Conservation (phyloP, 169 alveolate genomes). For the Cryptosporidium bovis region DNA sequence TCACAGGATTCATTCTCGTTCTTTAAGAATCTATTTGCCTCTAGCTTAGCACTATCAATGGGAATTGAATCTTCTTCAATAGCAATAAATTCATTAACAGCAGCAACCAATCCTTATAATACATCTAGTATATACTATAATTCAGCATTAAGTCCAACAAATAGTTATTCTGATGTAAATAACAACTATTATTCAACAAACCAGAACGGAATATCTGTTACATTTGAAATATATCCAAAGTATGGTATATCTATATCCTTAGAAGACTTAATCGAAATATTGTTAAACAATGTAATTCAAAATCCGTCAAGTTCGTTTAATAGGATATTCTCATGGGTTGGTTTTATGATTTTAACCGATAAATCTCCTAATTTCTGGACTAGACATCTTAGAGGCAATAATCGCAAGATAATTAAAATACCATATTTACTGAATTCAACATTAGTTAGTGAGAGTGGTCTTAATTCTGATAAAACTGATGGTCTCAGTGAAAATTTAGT, state of each 20-base stretch:
- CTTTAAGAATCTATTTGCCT: conserved; percentile 57
- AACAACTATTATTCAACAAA: conserved; percentile 4
- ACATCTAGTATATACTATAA: not conserved
- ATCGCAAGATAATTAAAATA: conserved; percentile 47
- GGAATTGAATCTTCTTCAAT: conserved; percentile 37
- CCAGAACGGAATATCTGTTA: conserved; percentile 66
- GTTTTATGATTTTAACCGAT: conserved; percentile 68
- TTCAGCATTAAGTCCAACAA: conserved; percentile 1
- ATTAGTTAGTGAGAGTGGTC: not conserved
- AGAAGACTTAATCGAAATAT: conserved; percentile 45
- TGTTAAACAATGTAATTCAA: conserved; percentile 54
- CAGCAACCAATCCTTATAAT: conserved; percentile 66
- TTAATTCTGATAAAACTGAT: not conserved
- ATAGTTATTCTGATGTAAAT: not conserved
- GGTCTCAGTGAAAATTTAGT: not conserved
- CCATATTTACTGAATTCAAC: conserved; percentile 29
- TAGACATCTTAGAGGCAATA: conserved; percentile 70
- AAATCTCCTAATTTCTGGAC: conserved; percentile 72
- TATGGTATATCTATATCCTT: conserved; percentile 25
- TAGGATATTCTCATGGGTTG: conserved; percentile 71
- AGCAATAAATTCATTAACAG: conserved; percentile 19
- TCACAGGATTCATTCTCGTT: conserved; percentile 64
- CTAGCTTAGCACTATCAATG: conserved; percentile 64
- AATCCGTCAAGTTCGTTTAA: conserved; percentile 72
- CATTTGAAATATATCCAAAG: conserved; percentile 57